phyloP scores from a whole-genome alignment of 768 basidiomycete genomes.

The Dentipellis sp. region DNA sequence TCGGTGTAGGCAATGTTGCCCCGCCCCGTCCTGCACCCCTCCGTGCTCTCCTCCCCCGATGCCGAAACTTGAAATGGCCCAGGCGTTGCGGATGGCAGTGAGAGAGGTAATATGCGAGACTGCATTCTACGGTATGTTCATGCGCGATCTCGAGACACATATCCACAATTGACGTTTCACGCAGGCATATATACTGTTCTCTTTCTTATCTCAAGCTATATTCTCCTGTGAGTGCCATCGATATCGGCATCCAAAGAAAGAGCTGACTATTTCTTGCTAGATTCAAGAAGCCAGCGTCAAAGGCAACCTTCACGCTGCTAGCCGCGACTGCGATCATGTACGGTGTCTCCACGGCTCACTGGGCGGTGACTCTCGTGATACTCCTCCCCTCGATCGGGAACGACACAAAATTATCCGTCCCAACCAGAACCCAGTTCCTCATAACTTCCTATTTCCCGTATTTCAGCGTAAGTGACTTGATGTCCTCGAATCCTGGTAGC shows the following conservation, averaged over 20 bases:
- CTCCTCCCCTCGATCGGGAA: not conserved
- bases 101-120: not conserved
- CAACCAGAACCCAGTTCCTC: too few species aligned
- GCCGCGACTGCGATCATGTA: not conserved
- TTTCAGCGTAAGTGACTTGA: too few species aligned
- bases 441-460: too few species aligned
- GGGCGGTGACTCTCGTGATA: not conserved
- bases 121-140: not conserved
- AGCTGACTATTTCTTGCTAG: not conserved
- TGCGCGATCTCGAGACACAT: not conserved
- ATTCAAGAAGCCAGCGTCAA: not conserved
- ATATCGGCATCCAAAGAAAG: not conserved
- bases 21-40: too few species aligned
- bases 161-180: not conserved
- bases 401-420: too few species aligned
- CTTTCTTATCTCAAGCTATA: not conserved
- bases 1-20: too few species aligned
- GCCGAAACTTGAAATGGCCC: too few species aligned
- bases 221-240: not conserved
- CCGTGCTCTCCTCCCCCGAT: too few species aligned
- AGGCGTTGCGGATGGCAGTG: not conserved
- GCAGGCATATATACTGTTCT: not conserved
- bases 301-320: not conserved
- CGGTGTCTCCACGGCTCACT: not conserved
- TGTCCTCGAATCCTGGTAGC: too few species aligned